Evolutionary conservation across 768 basidiomycete genomes (phyloP), one percentile per base, ranked within the genome.

Genomic region (Tylopilus sp.): DNA sequence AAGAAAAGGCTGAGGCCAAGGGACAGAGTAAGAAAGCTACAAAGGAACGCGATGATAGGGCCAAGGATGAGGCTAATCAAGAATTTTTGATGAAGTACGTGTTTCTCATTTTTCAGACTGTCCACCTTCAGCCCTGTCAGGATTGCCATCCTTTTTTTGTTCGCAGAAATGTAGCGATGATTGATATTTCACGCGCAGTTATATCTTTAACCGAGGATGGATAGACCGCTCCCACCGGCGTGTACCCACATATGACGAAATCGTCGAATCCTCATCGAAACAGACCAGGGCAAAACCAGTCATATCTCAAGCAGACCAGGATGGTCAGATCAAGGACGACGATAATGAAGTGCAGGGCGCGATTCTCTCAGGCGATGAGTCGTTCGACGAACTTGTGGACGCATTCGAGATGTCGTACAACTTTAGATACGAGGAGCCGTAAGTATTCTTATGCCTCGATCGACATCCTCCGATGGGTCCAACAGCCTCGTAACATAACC

Each of bases 131-230:
- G 17, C 37, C 42, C 48, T 6, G 40, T 51, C 46, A 19, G 19
- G n/a, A n/a, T n/a, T n/a, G n/a, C n/a, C n/a, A n/a, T n/a, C n/a
- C n/a, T n/a, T n/a, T n/a, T n/a, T n/a, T n/a, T n/a, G n/a, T n/a
- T n/a, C n/a, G n/a, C 47, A 41, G 25, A 10, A 22, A 6, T 34
- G 16, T 6, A 37, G 28, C 17, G 16, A n/a, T 9, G 25, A 45
- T 22, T 58, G 45, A 57, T 45, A 3, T 30, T 48, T 48, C 34
- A n/a, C n/a, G 1, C 9, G 6, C 62, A 98, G 95, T 70, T 99
- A 97, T 69, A 97, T 99, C 58, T 76, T 98, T 21, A 95, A 96
- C 68, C 91, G 97, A 26, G 97, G 96, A 2, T 99, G 97, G 97
- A 85, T 99, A 44, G 97, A 98, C 70, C 82, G 79, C 45, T 76